phyloP scores from a whole-genome alignment of 148 eudicot genomes.

The Salicornia ramosissima region DNA sequence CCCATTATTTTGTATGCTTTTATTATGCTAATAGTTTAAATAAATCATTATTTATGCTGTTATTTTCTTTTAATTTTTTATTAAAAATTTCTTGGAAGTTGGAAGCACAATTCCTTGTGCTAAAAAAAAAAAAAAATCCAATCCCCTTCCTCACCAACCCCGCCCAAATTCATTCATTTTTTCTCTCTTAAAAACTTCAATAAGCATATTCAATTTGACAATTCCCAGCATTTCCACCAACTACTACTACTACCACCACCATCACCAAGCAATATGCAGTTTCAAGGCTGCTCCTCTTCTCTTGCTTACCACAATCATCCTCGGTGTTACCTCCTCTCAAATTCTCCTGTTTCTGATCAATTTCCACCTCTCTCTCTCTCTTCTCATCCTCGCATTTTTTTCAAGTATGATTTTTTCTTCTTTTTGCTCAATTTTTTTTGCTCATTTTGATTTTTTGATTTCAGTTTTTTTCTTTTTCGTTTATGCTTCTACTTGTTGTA shows the following conservation, averaged over 20 bases:
- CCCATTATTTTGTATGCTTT: no score
- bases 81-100: no score
- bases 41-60: no score
- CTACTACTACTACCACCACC: background rate
- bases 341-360: background rate
- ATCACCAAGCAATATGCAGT: background rate
- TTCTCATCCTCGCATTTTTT: background rate
- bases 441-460: background rate
- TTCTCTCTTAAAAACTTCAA: background rate
- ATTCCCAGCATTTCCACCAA: background rate
- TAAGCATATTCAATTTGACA: no score
- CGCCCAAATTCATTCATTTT: background rate
- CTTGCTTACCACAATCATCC: background rate
- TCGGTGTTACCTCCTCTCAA: background rate
- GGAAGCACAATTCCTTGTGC: no score
- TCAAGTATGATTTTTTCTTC: background rate
- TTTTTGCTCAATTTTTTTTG: background rate
- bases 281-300: background rate
- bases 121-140: no score
- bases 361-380: slow-evolving; percentile 1
- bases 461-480: background rate
- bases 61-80: no score
- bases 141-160: background rate
- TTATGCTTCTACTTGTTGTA: background rate
- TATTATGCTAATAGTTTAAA: no score